A percentile compares a stretch with the other conserved stretches of the same genome.
Evolutionary conservation across 1,139 yeast species (phyloP).

Genomic region (Trichomonascaceae sp.): DNA sequence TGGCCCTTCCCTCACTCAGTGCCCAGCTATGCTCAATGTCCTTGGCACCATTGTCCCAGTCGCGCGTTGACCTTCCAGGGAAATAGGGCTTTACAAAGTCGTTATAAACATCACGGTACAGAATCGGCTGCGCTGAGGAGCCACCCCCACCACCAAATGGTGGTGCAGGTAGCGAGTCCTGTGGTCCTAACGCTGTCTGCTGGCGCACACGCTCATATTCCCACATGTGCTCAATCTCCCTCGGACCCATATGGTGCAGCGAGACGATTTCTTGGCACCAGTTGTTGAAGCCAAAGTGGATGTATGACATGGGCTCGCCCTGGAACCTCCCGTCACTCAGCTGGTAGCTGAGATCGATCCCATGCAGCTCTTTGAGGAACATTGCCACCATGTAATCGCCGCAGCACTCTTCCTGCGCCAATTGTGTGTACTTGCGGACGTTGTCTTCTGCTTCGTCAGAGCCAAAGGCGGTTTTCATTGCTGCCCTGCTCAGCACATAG

Average conservation of each 20-base stretch:
- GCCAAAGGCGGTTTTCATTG: constrained; percentile 19
- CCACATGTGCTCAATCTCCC: constrained; percentile 22
- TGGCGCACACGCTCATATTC: constrained; percentile 20
- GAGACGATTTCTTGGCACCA: constrained; percentile 25
- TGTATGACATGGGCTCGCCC: constrained; percentile 11
- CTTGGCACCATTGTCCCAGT: constrained; percentile 23
- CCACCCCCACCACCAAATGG: no score
- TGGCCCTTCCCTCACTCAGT: constrained; percentile 5
- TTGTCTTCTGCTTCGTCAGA: constrained; percentile 6
- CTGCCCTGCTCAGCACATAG: constrained; percentile 21
- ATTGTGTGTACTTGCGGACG: constrained; percentile 10
- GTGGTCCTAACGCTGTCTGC: constrained; percentile 7
- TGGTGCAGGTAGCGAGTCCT: no score
- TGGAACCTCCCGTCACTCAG: constrained; percentile 12
- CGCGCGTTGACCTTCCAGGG: constrained; percentile 10
- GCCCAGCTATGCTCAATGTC: constrained; percentile 17
- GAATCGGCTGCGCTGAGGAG: constrained; percentile 10
- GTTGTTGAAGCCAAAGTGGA: constrained; percentile 12
- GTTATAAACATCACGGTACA: constrained; percentile 20
- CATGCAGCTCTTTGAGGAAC: constrained; percentile 12
- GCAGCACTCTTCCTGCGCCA: constrained; percentile 15
- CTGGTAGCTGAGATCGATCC: constrained; percentile 12
- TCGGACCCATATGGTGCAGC: constrained; percentile 19
- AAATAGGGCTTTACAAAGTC: constrained; percentile 23
- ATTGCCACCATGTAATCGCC: constrained; percentile 25